These are phyloP conservation scores for Dactylellina drechsleri DNA, from an alignment of 2,329 filamentous ascomycete genomes.

Conservation along the genomic window DNA sequence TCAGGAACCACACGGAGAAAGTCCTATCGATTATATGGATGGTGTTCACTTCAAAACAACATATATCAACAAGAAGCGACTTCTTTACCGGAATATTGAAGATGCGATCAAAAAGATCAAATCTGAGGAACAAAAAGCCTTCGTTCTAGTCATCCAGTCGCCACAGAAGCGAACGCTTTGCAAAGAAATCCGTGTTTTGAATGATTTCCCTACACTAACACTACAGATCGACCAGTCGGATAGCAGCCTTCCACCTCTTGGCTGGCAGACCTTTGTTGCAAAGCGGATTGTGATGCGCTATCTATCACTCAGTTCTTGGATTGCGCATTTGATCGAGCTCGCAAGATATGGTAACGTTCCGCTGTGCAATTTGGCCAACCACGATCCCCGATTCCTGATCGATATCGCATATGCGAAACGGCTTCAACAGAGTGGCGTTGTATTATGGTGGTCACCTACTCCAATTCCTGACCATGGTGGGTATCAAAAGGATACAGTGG, in stretches of 20 bases:
- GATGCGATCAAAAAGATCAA: slow-evolving; percentile 90
- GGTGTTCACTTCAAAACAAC: slow-evolving; percentile 84
- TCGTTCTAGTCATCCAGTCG: slow-evolving; percentile 89
- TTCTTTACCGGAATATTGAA: slow-evolving; percentile 85
- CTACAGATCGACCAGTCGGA: slow-evolving; percentile 85
- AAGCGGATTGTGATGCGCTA: slow-evolving; percentile 89
- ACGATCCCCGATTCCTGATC: slow-evolving; percentile 93
- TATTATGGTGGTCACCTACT: slow-evolving; percentile 94
- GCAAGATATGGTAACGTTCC: slow-evolving; percentile 93
- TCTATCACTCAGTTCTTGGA: slow-evolving; percentile 90
- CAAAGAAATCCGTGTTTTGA: slow-evolving; percentile 84
- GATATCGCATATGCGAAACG: slow-evolving; percentile 93
- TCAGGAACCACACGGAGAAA: slow-evolving; percentile 74
- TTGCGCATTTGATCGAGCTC: slow-evolving; percentile 85
- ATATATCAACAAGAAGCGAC: slow-evolving; percentile 87
- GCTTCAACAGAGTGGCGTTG: slow-evolving; percentile 88
- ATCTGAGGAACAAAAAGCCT: slow-evolving; percentile 81
- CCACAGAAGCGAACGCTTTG: slow-evolving; percentile 81
- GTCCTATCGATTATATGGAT: slow-evolving; percentile 83
- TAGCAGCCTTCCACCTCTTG: slow-evolving; percentile 86
- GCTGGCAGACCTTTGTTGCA: slow-evolving; percentile 90
- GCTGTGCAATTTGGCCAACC: slow-evolving; percentile 91
- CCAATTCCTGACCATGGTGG: slow-evolving; percentile 93
- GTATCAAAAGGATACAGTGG: slow-evolving; percentile 90
- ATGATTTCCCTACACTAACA: slow-evolving; percentile 83